Evolutionary conservation across 78 protist species (phyloP), one percentile per base, ranked within the genome.

Genomic region (Dictyostelium discoideum): DNA sequence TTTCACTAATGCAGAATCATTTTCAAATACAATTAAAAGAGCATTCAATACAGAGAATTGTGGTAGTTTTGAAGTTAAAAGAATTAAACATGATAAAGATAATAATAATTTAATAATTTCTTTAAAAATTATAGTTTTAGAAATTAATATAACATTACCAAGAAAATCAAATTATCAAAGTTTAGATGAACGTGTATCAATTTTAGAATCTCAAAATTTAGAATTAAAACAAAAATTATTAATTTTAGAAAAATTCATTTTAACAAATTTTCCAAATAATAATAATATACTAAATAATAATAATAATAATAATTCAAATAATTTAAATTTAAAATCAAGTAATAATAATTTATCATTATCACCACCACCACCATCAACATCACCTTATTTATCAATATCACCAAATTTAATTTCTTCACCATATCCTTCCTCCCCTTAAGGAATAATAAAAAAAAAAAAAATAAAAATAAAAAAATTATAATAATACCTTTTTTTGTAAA

Each of bases 191-290:
- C 81, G 81, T 74, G n/a, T 74, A 5, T 16, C 22, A 37, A 16
- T 13, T 37, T 37, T 74, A 37, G 40, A 26, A 74, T 37, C 48
- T 16, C 50, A 74, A 74, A 37, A 37, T 37, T 4, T 74, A 74
- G 81, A 74, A 37, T 74, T 74, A 74, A 74, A 74, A 74, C 81
- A 74, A 74, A 74, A 48, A 74, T 37, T 74, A 74, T 37, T 7
- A 74, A 37, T 74, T 14, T 74, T 74, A 74, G 81, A 74, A 37
- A 74, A 74, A 74, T 74, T 74, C 20, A 74, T 74, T 16, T 37
- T 10, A 26, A 74, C 42, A 3, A 29, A 74, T 74, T 74, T 37
- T 26, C 13, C 77, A 26, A 22, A 26, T 26, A 63, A 63, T 63
- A 63, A 63, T 63, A 16, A 18, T 63, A 46, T 46, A 46, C 4